Conservation (phyloP, 1,284 basidiomycete species). For the Waitea zeae region DNA sequence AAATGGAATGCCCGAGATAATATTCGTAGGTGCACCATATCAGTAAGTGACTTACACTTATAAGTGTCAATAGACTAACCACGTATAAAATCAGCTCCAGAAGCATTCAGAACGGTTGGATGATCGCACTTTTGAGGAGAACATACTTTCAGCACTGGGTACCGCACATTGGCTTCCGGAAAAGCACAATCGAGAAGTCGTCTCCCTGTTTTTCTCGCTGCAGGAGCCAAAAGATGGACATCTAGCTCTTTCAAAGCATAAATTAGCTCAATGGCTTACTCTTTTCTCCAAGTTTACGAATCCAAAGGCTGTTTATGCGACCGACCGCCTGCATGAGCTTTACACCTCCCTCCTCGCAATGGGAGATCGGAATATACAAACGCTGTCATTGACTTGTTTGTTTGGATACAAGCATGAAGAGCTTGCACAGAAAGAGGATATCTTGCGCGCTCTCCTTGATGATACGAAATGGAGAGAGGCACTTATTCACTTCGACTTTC, state of each 20-base stretch:
- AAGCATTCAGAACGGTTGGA: constrained; percentile 55
- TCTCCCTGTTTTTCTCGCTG: constrained; percentile 63
- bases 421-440: constrained; percentile 51
- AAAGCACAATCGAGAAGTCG: constrained; percentile 67
- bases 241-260: constrained; percentile 30
- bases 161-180: constrained; percentile 59
- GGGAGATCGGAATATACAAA: constrained; percentile 72
- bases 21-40: background rate
- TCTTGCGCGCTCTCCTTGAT: constrained; percentile 61
- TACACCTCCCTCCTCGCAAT: constrained; percentile 74
- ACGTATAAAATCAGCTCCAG: constrained; percentile 28
- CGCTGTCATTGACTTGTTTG: constrained; percentile 63
- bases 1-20: constrained; percentile 9
- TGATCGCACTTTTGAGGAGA: constrained; percentile 56
- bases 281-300: constrained; percentile 85
- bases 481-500: constrained; percentile 57
- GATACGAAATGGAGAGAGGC: constrained; percentile 83
- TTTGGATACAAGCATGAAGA: constrained; percentile 70
- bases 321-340: constrained; percentile 47
- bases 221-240: constrained; percentile 21
- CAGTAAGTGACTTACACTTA: background rate
- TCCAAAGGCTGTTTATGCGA: constrained; percentile 70
- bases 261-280: constrained; percentile 62
- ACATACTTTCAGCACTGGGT: constrained; percentile 55
- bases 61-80: background rate